Evolutionary conservation across 257 asterid species (phyloP).

Genomic region (Prunella vulgaris): DNA sequence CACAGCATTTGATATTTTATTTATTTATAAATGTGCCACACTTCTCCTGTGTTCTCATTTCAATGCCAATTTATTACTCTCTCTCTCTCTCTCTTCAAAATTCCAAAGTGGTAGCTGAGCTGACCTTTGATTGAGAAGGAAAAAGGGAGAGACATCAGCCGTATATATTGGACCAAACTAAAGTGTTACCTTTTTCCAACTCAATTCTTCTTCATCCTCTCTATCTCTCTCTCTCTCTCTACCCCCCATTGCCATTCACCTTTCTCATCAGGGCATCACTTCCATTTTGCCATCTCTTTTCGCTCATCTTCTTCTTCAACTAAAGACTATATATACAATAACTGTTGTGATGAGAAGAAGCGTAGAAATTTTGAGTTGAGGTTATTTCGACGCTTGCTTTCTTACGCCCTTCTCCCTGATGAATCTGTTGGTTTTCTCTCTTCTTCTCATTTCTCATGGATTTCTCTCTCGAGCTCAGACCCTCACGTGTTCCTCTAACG

Average conservation of each 20-base stretch:
- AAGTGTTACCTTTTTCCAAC: background rate
- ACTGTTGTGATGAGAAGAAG: constrained; percentile 1
- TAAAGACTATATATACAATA: background rate
- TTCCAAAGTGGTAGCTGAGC: background rate
- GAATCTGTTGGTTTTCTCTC: constrained; percentile 29
- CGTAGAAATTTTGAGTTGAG: constrained; percentile 15
- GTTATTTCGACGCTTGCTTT: background rate
- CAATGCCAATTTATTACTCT: constrained; percentile 18
- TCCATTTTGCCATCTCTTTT: background rate
- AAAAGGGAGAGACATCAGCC: constrained; percentile 11
- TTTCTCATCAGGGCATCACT: background rate
- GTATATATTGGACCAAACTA: constrained; percentile 32
- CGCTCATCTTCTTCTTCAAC: background rate
- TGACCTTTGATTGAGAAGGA: background rate
- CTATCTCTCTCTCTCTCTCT: background rate
- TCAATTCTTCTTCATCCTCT: too few relatives aligned
- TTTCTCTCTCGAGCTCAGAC: constrained; percentile 39
- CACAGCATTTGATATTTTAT: too few relatives aligned
- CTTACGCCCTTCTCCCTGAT: constrained; percentile 27
- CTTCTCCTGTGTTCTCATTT: constrained; percentile 6
- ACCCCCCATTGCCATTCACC: background rate
- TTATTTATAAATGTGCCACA: too few relatives aligned
- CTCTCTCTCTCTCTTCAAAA: constrained; percentile 10
- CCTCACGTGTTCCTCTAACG: constrained; percentile 46
- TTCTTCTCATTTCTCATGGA: constrained; percentile 27